Evolutionary conservation across 106 monocot genomes (phyloP).

Genomic region (Vanilla planifolia): DNA sequence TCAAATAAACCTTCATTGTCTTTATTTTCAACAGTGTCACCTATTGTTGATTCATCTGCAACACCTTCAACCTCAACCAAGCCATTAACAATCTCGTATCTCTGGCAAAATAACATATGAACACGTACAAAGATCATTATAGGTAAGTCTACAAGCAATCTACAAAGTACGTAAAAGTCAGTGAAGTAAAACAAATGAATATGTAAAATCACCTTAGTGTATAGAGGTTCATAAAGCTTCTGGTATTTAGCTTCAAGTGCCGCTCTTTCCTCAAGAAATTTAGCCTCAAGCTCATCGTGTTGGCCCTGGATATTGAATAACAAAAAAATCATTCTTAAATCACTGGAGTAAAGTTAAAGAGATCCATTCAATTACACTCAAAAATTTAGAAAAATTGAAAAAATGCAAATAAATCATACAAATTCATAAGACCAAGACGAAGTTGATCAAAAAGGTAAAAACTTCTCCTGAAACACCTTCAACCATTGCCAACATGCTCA

Average conservation of each 20-base stretch:
- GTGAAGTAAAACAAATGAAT: not conserved
- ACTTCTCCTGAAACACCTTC: too few relatives aligned
- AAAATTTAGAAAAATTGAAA: too few relatives aligned
- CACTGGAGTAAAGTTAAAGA: too few relatives aligned
- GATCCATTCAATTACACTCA: too few relatives aligned
- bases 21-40: slow-evolving; percentile 16
- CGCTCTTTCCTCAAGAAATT: slow-evolving; percentile 47
- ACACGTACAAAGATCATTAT: not conserved
- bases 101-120: too few relatives aligned
- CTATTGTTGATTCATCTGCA: slow-evolving; percentile 14
- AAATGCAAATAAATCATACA: too few relatives aligned
- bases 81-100: slow-evolving; percentile 51
- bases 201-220: slow-evolving; percentile 26
- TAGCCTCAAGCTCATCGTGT: slow-evolving; percentile 49
- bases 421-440: too few relatives aligned
- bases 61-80: slow-evolving; percentile 35
- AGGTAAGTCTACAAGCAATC: not conserved
- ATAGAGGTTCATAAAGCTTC: slow-evolving; percentile 46
- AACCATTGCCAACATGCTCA: too few relatives aligned
- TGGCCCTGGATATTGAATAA: slow-evolving; percentile 14
- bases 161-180: not conserved
- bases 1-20: slow-evolving; percentile 18
- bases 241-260: slow-evolving; percentile 49
- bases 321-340: not conserved
- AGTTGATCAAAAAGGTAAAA: too few relatives aligned